Evolutionary conservation across 352 stramenopile species (phyloP).

Genomic region (Pythium pectinolyticum): DNA sequence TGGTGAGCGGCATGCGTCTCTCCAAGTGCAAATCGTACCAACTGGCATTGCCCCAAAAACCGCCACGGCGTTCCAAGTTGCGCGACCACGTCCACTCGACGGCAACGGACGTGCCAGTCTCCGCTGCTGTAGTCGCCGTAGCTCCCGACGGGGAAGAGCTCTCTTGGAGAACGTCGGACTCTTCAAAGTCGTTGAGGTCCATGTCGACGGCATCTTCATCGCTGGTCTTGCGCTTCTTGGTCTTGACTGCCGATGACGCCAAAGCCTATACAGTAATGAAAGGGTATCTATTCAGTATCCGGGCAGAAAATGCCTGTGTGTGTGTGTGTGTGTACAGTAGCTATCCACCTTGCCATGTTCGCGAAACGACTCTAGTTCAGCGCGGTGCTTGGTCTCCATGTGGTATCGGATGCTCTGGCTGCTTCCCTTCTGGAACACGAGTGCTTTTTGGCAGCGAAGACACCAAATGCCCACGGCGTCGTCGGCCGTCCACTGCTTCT

Average conservation of each 20-base stretch:
- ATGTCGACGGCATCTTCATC: slow-evolving; percentile 7
- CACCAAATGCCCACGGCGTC: slow-evolving; percentile 55
- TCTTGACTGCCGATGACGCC: neutral
- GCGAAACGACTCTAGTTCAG: slow-evolving; percentile 34
- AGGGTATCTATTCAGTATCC: neutral
- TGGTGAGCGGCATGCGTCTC: slow-evolving; percentile 57
- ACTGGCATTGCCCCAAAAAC: slow-evolving; percentile 74
- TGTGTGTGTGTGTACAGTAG: too few species aligned
- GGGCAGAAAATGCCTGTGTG: neutral
- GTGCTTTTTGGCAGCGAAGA: slow-evolving; percentile 33
- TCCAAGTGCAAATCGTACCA: slow-evolving; percentile 80
- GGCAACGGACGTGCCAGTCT: too few species aligned
- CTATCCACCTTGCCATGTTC: slow-evolving; percentile 26
- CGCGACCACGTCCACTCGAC: slow-evolving; percentile 40
- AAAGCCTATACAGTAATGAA: neutral
- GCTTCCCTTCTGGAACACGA: slow-evolving; percentile 49
- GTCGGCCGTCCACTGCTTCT: slow-evolving; percentile 49
- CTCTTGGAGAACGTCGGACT: too few species aligned
- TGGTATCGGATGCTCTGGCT: slow-evolving; percentile 61
- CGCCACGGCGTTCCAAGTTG: slow-evolving; percentile 62
- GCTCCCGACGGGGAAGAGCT: too few species aligned
- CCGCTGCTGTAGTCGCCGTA: too few species aligned
- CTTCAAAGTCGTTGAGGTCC: neutral
- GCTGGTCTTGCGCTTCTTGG: slow-evolving; percentile 32
- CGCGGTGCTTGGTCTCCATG: slow-evolving; percentile 57